Conservation (phyloP, 306 rosid species). For the Acmispon strigosus region DNA sequence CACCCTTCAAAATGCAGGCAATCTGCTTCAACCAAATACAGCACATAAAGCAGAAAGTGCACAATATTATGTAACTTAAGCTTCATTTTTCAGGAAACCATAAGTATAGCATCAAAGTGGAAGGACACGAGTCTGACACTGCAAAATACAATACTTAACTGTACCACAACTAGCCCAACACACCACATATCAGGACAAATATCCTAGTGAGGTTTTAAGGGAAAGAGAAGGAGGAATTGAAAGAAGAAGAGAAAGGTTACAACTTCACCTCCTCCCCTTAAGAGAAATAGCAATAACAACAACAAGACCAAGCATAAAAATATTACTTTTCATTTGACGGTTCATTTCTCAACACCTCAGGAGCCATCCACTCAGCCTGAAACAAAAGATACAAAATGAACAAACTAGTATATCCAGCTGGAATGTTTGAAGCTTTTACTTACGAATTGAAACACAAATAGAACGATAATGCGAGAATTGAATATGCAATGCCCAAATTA, state of each 20-base stretch:
- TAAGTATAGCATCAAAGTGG: neutral
- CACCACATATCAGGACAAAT: neutral
- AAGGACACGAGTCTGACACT: neutral
- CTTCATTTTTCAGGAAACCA: neutral
- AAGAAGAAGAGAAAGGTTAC: neutral
- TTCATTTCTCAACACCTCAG: conserved; percentile 92
- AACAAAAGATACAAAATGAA: conserved; percentile 21
- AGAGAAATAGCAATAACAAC: neutral
- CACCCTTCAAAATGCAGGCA: neutral
- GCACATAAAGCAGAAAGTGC: neutral
- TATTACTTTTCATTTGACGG: conserved; percentile 92
- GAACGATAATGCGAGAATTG: neutral
- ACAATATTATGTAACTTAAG: neutral
- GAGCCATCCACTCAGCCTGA: conserved; percentile 99
- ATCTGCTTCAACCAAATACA: neutral
- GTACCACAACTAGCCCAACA: neutral
- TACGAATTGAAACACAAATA: neutral
- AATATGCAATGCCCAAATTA: neutral
- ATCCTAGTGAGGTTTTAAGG: neutral
- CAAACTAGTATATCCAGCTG: conserved; percentile 15
- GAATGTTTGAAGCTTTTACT: neutral
- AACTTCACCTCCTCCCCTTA: neutral
- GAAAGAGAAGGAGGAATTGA: neutral
- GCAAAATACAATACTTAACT: neutral
- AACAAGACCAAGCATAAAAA: neutral